Percentiles rank a stretch among this genome's conserved stretches.
Evolutionary conservation across 2,329 filamentous ascomycete species (phyloP).

Genomic region (Fusarium phyllophilum): DNA sequence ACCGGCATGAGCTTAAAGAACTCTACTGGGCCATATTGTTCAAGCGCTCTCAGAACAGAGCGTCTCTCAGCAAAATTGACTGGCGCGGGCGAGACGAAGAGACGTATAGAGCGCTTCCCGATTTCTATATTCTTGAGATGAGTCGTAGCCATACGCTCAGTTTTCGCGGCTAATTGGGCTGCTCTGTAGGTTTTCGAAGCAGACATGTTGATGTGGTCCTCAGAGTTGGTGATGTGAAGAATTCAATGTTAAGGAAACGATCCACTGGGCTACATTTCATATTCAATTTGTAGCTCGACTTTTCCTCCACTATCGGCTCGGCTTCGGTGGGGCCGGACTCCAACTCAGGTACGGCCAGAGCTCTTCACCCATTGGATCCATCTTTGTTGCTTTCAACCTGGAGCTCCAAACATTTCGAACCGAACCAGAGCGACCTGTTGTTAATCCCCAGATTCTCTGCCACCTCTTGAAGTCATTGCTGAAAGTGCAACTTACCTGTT

Average conservation of each 20-base stretch:
- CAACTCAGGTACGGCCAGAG: constrained; percentile 13
- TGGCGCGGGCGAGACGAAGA: constrained; percentile 63
- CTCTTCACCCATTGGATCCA: neutral
- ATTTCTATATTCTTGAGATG: constrained; percentile 1
- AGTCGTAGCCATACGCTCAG: neutral
- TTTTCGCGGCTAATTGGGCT: neutral
- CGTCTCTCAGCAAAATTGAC: constrained; percentile 64
- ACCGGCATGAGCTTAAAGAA: constrained; percentile 56
- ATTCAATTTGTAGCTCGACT: neutral
- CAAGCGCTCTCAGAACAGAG: constrained; percentile 62
- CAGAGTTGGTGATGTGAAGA: neutral
- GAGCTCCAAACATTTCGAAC: neutral
- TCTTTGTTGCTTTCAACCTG: constrained; percentile 16
- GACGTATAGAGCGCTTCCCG: constrained; percentile 50
- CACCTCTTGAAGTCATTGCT: neutral
- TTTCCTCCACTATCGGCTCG: constrained; percentile 23
- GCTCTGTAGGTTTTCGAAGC: neutral
- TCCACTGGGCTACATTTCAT: constrained; percentile 2
- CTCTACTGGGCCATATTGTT: constrained; percentile 61
- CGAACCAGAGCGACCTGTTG: neutral
- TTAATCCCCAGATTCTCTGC: neutral
- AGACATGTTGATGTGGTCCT: neutral
- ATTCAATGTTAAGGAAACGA: neutral
- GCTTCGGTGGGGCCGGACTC: constrained; percentile 36
- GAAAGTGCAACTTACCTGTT: neutral